Evolutionary conservation across 176 grass and related monocot genomes (phyloP).

Genomic region (maize (Zea mays)): Zm-B73-REFERENCE-NAM-5.0 NC_050097.1:49390001-49390500

Average conservation of each 20-base stretch:
- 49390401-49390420: slow-evolving; percentile 69
- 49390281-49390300: slow-evolving; percentile 5
- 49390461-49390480: slow-evolving; percentile 56
- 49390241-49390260: slow-evolving; percentile 24
- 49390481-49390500: slow-evolving; percentile 86
- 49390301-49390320: slow-evolving; percentile 30
- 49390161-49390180: slow-evolving; percentile 71
- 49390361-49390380: slow-evolving; percentile 47
- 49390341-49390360: slow-evolving; percentile 74
- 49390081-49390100: slow-evolving; percentile 73
- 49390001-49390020: slow-evolving; percentile 21
- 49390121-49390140: slow-evolving; percentile 51
- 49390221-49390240: slow-evolving; percentile 21
- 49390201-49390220: slow-evolving; percentile 61
- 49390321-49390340: slow-evolving; percentile 94
- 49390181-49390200: slow-evolving; percentile 91
- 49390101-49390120: slow-evolving; percentile 53
- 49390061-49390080: slow-evolving; percentile 49
- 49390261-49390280: background rate
- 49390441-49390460: slow-evolving; percentile 5
- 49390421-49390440: slow-evolving; percentile 17
- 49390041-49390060: slow-evolving; percentile 47
- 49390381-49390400: slow-evolving; percentile 81
- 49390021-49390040: slow-evolving; percentile 54
- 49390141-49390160: slow-evolving; percentile 94